A percentile compares a stretch with the other conserved stretches of the same genome.
Evolutionary conservation across 257 asterid genomes (phyloP).

Genomic region (Gardenia jasminoides): DNA sequence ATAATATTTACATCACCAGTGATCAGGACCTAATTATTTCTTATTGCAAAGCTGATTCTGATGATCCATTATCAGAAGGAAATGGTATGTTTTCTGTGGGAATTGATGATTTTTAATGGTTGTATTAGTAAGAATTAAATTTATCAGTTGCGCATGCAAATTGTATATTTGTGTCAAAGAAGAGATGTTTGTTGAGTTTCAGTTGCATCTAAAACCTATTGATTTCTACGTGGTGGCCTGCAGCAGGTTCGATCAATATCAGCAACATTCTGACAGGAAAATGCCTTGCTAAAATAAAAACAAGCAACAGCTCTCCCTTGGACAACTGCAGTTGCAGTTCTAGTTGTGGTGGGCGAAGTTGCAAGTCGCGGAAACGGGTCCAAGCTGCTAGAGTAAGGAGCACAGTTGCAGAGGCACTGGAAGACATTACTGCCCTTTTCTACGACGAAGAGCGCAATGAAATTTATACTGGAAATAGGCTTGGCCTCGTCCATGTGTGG

Average conservation of each 20-base stretch:
- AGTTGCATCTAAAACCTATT: conserved; percentile 1
- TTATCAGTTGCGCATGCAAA: not conserved
- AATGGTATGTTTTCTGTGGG: conserved; percentile 48
- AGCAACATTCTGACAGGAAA: conserved; percentile 95
- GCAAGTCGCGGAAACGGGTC: conserved; percentile 55
- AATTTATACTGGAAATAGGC: conserved; percentile 86
- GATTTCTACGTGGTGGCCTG: conserved; percentile 19
- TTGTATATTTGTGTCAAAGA: not conserved
- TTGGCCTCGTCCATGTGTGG: conserved; percentile 93
- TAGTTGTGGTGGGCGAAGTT: conserved; percentile 55
- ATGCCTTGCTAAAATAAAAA: conserved; percentile 93
- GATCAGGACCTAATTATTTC: conserved; percentile 98
- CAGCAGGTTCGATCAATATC: conserved; percentile 95
- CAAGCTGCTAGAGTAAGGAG: conserved; percentile 55
- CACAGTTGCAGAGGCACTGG: conserved; percentile 85
- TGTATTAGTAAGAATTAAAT: not conserved
- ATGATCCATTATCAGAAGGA: conserved; percentile 81
- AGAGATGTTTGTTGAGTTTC: not conserved
- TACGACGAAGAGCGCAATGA: conserved; percentile 98
- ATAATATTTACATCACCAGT: conserved; percentile 95
- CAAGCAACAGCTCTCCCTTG: conserved; percentile 46
- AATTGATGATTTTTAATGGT: not conserved
- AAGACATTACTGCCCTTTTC: conserved; percentile 93
- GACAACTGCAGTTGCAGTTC: conserved; percentile 59
- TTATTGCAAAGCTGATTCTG: conserved; percentile 88